Conservation (phyloP, 176 grass and related monocot species). For the Alopecurus myosuroides region DNA sequence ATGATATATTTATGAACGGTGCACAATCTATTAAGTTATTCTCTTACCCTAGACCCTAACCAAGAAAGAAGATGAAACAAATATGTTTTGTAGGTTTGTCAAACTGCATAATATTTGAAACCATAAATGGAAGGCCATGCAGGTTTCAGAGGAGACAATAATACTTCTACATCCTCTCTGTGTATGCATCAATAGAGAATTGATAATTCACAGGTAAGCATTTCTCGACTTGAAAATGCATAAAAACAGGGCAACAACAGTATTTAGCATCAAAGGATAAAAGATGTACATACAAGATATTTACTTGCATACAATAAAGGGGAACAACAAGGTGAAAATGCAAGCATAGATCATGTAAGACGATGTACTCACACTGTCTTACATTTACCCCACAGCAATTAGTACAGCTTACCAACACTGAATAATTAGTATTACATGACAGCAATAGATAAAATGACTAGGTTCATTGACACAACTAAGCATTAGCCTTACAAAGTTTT, state of each 20-base stretch:
- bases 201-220: not conserved
- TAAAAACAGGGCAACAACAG: not conserved
- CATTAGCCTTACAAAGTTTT: not conserved
- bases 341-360: not conserved
- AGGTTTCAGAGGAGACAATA: not conserved
- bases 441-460: not conserved
- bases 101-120: not conserved
- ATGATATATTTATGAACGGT: not conserved
- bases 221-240: not conserved
- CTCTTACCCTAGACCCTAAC: not conserved
- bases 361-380: not conserved
- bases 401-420: too few species aligned
- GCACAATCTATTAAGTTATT: not conserved
- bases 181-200: not conserved
- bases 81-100: not conserved
- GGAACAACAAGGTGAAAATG: not conserved
- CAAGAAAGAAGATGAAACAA: not conserved
- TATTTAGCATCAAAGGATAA: not conserved
- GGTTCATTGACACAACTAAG: not conserved
- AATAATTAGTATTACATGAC: not conserved
- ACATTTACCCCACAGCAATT: not conserved
- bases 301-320: not conserved
- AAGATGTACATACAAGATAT: not conserved
- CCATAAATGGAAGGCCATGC: not conserved
- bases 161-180: not conserved